Evolutionary conservation across 2,329 filamentous ascomycete genomes (phyloP).

Genomic region (Penicillium fuscoglaucum): DNA sequence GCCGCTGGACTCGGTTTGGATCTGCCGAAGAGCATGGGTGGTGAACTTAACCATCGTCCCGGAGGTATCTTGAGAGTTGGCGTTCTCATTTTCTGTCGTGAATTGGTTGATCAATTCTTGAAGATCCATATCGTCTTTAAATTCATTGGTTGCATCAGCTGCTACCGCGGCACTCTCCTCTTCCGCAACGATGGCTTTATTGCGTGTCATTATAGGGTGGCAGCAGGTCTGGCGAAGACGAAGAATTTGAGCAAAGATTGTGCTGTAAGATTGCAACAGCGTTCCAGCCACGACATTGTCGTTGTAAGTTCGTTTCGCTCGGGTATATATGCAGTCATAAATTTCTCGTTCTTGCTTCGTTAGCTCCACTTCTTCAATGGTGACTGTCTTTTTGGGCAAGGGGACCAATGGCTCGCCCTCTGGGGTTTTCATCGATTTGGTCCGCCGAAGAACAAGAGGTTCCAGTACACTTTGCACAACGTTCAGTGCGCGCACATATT

Average conservation of each 20-base stretch:
- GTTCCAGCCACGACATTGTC: constrained; percentile 89
- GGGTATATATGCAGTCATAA: constrained; percentile 84
- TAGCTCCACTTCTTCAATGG: constrained; percentile 85
- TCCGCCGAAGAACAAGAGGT: constrained; percentile 89
- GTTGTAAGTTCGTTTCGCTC: constrained; percentile 80
- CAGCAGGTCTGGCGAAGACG: constrained; percentile 92
- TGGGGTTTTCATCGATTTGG: constrained; percentile 97
- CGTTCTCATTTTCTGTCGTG: constrained; percentile 64
- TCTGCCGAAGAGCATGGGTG: constrained; percentile 83
- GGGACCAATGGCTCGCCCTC: constrained; percentile 78
- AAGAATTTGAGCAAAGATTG: constrained; percentile 94
- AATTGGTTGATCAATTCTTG: constrained; percentile 82
- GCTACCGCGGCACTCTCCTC: constrained; percentile 79
- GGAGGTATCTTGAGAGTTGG: constrained; percentile 47
- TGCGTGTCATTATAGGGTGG: constrained; percentile 85
- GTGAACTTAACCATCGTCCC: constrained; percentile 73
- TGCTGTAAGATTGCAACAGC: constrained; percentile 91
- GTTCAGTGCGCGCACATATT: constrained; percentile 89
- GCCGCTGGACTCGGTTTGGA: constrained; percentile 80
- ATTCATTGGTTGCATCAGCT: constrained; percentile 74
- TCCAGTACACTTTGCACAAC: constrained; percentile 97
- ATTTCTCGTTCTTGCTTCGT: constrained; percentile 83
- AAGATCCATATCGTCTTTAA: constrained; percentile 96
- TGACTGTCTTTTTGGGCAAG: constrained; percentile 74
- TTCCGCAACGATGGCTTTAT: constrained; percentile 79